phyloP scores from a whole-genome alignment of 208 protist genomes.

The Trypanosoma cruzi region DNA sequence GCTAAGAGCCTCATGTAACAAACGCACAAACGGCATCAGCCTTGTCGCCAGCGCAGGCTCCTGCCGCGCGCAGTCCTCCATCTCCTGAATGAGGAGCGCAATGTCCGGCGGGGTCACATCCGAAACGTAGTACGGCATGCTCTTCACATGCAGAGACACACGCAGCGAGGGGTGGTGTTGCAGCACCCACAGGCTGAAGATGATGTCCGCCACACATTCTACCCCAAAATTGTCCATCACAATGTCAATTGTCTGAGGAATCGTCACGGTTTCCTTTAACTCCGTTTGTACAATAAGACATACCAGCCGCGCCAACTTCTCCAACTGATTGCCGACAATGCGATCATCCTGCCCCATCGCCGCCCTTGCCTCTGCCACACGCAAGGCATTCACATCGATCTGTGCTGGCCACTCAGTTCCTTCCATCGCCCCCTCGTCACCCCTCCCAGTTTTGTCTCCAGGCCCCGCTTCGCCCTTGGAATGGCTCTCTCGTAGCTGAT shows the following conservation, averaged over 20 bases:
- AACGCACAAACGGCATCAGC: constrained; percentile 53
- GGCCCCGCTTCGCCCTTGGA: background rate
- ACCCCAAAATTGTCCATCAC: constrained; percentile 91
- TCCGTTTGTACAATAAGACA: constrained; percentile 32
- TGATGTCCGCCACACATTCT: constrained; percentile 78
- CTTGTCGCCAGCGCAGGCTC: constrained; percentile 25
- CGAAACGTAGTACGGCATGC: constrained; percentile 91
- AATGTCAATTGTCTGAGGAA: constrained; percentile 56
- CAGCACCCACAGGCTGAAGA: constrained; percentile 78
- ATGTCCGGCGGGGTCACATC: constrained; percentile 88
- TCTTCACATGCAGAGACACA: constrained; percentile 83
- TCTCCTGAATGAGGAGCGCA: constrained; percentile 38
- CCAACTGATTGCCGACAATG: constrained; percentile 72
- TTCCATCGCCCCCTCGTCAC: background rate
- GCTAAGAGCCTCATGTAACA: constrained; percentile 44
- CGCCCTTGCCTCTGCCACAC: constrained; percentile 36
- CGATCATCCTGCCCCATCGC: constrained; percentile 44
- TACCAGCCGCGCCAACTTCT: constrained; percentile 40
- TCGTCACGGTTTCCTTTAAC: constrained; percentile 3
- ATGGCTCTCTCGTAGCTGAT: constrained; percentile 50
- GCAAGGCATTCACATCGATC: constrained; percentile 27
- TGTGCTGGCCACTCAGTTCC: background rate
- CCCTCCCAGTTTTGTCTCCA: constrained; percentile 4
- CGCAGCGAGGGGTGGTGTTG: constrained; percentile 37
- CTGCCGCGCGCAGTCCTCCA: constrained; percentile 34